phyloP scores from a whole-genome alignment of 305 asterid species.

The Galium porrigens region DNA sequence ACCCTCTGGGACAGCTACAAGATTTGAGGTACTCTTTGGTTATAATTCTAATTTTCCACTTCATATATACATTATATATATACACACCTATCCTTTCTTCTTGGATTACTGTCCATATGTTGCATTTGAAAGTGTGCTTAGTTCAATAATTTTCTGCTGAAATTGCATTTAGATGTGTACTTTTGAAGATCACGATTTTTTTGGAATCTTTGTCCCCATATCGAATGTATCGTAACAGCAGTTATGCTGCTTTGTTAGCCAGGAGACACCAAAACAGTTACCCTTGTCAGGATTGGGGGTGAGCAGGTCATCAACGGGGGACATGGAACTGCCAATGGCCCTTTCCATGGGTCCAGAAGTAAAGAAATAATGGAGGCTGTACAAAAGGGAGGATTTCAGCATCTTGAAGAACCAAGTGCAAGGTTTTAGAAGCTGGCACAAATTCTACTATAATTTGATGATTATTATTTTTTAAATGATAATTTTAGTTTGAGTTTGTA shows the following conservation, averaged over 20 bases:
- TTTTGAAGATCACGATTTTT: not conserved
- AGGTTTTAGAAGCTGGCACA: constrained; percentile 29
- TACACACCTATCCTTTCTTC: not conserved
- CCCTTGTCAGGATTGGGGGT: constrained; percentile 69
- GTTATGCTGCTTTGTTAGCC: constrained; percentile 41
- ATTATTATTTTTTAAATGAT: too few relatives aligned
- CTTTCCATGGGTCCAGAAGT: constrained; percentile 31
- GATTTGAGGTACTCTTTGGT: constrained; percentile 57
- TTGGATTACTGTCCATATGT: not conserved
- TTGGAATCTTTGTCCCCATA: not conserved
- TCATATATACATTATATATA: not conserved
- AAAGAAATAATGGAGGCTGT: constrained; percentile 38
- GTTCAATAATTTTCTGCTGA: not conserved
- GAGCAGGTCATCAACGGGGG: constrained; percentile 69
- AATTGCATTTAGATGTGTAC: not conserved
- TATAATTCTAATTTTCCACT: constrained; percentile 6
- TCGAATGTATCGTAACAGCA: constrained; percentile 10
- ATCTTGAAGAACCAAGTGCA: constrained; percentile 41
- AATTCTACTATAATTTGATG: not conserved
- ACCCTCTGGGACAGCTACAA: constrained; percentile 84
- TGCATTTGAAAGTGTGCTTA: not conserved
- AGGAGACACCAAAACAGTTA: constrained; percentile 77
- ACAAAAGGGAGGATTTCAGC: constrained; percentile 33
- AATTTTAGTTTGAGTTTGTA: not conserved
- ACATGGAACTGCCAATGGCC: constrained; percentile 58